Evolutionary conservation across 257 asterid species (phyloP).

Genomic region (Eucommia ulmoides): DNA sequence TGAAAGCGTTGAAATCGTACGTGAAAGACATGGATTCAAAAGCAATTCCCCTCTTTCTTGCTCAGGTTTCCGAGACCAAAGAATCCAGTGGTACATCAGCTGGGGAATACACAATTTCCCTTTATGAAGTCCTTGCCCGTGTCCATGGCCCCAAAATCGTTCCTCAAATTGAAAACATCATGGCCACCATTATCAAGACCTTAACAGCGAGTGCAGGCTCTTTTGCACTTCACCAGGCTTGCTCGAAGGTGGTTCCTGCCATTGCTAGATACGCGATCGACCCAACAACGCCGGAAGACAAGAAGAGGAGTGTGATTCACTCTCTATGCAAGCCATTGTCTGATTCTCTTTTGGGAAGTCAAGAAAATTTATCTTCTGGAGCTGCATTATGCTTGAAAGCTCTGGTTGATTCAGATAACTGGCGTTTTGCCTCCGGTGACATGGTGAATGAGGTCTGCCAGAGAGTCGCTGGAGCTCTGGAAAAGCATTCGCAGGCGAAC

Average conservation of each 20-base stretch:
- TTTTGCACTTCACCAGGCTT: conserved; percentile 92
- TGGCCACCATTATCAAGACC: too few species aligned
- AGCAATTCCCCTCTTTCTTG: background rate
- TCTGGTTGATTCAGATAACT: conserved; percentile 81
- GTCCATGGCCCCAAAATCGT: background rate
- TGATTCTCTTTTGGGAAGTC: conserved; percentile 72
- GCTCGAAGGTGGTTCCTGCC: conserved; percentile 93
- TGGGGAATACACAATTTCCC: background rate
- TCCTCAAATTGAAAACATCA: background rate
- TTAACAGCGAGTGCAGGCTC: conserved; percentile 77
- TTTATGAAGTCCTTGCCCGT: background rate
- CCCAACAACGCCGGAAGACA: conserved; percentile 62
- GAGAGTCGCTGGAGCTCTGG: conserved; percentile 78
- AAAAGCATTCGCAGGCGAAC: conserved; percentile 65
- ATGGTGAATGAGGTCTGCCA: conserved; percentile 88
- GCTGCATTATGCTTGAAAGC: conserved; percentile 86
- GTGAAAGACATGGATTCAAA: background rate
- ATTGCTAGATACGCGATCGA: conserved; percentile 83
- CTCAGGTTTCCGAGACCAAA: background rate
- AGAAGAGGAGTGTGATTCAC: conserved; percentile 47
- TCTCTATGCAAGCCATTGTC: conserved; percentile 76
- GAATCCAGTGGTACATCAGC: background rate
- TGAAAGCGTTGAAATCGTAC: background rate
- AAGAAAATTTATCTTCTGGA: conserved; percentile 75
- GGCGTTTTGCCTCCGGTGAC: conserved; percentile 81